Evolutionary conservation across 345 rosid genomes (phyloP).

Genomic region (Linum trigynum): DNA sequence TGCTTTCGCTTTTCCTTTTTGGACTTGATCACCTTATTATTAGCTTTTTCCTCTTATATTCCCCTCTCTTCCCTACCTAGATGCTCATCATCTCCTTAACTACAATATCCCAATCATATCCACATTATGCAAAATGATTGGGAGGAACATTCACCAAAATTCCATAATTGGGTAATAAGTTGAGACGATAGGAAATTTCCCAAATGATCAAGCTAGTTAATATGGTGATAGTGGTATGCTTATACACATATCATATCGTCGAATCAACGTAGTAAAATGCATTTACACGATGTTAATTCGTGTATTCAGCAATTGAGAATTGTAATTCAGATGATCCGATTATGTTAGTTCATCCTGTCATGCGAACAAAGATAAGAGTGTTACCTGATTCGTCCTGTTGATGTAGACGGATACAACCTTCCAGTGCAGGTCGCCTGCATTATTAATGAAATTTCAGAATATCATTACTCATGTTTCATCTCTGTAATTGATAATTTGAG

Average conservation of each 20-base stretch:
- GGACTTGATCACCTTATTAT: slow-evolving; percentile 12
- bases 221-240: neutral
- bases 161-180: neutral
- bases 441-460: neutral
- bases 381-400: slow-evolving; percentile 73
- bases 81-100: no score
- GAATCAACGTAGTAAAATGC: no score
- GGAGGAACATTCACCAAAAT: neutral
- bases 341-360: neutral
- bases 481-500: neutral
- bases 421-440: slow-evolving; percentile 95
- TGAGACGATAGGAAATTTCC: neutral
- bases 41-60: neutral
- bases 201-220: slow-evolving; percentile 31
- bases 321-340: no score
- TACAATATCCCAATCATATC: neutral
- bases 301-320: no score
- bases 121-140: slow-evolving; percentile 20
- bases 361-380: neutral
- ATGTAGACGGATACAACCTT: slow-evolving; percentile 84
- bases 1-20: slow-evolving; percentile 28
- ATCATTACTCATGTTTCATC: neutral
- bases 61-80: no score
- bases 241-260: no score
- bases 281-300: no score